Conservation (phyloP, 305 asterid genomes). For the Ruellia speciosa region DNA sequence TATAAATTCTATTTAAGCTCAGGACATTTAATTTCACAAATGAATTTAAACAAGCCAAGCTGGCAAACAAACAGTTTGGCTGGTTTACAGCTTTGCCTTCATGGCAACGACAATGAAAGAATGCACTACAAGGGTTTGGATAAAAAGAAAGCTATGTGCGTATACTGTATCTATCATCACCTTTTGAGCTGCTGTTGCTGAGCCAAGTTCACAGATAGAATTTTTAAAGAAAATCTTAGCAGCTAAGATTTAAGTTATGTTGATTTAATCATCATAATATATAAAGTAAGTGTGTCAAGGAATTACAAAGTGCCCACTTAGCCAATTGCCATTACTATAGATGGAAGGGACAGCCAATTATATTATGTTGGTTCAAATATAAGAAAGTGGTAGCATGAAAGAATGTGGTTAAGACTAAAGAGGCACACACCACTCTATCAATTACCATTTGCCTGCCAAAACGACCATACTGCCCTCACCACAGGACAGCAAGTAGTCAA, state of each 20-base stretch:
- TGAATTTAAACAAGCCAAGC: no score
- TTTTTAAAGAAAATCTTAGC: not conserved
- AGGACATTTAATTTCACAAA: no score
- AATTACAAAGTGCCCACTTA: slow-evolving; percentile 24
- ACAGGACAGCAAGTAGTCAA: no score
- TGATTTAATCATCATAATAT: not conserved
- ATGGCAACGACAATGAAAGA: no score
- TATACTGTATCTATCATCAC: no score
- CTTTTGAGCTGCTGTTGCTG: no score
- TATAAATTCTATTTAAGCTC: no score
- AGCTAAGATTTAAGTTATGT: not conserved
- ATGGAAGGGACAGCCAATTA: slow-evolving; percentile 27
- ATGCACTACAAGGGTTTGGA: no score
- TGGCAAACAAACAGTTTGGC: no score
- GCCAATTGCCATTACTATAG: slow-evolving; percentile 20
- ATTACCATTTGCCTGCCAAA: slow-evolving; percentile 20
- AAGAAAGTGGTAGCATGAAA: slow-evolving; percentile 41
- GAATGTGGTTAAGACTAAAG: slow-evolving; percentile 20
- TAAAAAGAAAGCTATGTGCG: no score
- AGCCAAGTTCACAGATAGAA: no score
- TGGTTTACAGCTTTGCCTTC: no score
- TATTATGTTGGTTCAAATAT: slow-evolving; percentile 28
- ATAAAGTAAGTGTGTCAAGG: slow-evolving; percentile 17
- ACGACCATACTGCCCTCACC: slow-evolving; percentile 27
- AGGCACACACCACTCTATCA: slow-evolving; percentile 12